Percentiles rank a stretch among this genome's conserved stretches.
phyloP scores from a whole-genome alignment of 129 eudicot species.

The Artemisia annua region DNA sequence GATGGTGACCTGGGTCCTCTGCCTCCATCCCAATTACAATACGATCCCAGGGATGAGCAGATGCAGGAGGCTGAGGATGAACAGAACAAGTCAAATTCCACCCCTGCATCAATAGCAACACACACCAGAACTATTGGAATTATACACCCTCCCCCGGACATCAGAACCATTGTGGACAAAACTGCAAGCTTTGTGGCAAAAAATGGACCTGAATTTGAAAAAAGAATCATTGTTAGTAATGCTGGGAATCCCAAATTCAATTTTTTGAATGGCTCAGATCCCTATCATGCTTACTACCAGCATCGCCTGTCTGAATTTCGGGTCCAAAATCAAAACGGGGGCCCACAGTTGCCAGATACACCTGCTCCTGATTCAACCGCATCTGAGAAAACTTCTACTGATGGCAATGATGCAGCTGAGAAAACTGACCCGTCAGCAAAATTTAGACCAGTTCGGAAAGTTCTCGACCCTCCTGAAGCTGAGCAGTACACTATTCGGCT shows the following conservation, averaged over 20 bases:
- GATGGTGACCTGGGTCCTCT: slow-evolving; percentile 89
- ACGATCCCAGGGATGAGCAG: slow-evolving; percentile 44
- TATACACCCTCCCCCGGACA: slow-evolving; percentile 90
- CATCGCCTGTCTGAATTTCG: slow-evolving; percentile 77
- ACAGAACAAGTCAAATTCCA: slow-evolving; percentile 30
- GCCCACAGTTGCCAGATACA: slow-evolving; percentile 47
- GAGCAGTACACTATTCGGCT: slow-evolving; percentile 89
- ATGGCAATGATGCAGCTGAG: slow-evolving; percentile 38
- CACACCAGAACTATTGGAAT: slow-evolving; percentile 86
- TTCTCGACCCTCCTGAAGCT: slow-evolving; percentile 89
- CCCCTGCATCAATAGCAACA: slow-evolving; percentile 68
- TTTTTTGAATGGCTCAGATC: slow-evolving; percentile 78
- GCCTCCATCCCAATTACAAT: slow-evolving; percentile 63
- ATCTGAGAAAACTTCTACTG: slow-evolving; percentile 37
- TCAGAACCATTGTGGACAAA: slow-evolving; percentile 79
- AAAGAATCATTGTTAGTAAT: slow-evolving; percentile 63
- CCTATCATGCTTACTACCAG: slow-evolving; percentile 90
- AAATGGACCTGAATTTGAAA: slow-evolving; percentile 89
- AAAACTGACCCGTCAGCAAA: slow-evolving; percentile 78
- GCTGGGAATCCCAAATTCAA: slow-evolving; percentile 85
- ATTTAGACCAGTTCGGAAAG: slow-evolving; percentile 65
- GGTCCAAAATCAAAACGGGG: slow-evolving; percentile 49
- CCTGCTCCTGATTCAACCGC: slow-evolving; percentile 40
- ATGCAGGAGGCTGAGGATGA: slow-evolving; percentile 48
- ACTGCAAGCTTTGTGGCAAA: slow-evolving; percentile 84